Evolutionary conservation across 495 filamentous ascomycete genomes (phyloP).

Genomic region (Tetracladium marchalianum): DNA sequence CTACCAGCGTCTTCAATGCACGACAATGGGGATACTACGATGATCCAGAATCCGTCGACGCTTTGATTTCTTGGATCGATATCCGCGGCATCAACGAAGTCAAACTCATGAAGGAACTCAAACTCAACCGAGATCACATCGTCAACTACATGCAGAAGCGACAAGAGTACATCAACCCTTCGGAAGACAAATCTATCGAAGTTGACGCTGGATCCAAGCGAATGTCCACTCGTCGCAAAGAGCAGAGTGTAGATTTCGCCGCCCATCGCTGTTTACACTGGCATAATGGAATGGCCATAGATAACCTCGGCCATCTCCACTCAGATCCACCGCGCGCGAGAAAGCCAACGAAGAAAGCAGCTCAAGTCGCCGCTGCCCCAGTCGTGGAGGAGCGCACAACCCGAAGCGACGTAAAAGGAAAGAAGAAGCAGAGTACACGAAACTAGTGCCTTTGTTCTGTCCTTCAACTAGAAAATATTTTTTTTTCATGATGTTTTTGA

Average conservation of each 20-base stretch:
- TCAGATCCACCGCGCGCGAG: slow-evolving; percentile 61
- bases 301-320: slow-evolving; percentile 74
- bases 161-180: slow-evolving; percentile 54
- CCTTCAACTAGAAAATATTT: too few relatives aligned
- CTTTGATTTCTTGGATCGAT: slow-evolving; percentile 81
- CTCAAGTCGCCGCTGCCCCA: neutral
- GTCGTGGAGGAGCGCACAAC: slow-evolving; percentile 25
- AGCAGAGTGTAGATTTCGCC: slow-evolving; percentile 45
- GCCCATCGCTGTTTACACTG: slow-evolving; percentile 69
- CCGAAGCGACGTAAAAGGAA: slow-evolving; percentile 34
- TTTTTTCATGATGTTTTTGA: too few relatives aligned
- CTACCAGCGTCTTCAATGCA: slow-evolving; percentile 66
- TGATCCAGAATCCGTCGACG: slow-evolving; percentile 63
- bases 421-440: slow-evolving; percentile 35
- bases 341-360: slow-evolving; percentile 45
- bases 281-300: slow-evolving; percentile 68
- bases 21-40: slow-evolving; percentile 87
- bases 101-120: slow-evolving; percentile 77
- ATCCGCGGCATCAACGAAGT: slow-evolving; percentile 70
- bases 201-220: slow-evolving; percentile 41
- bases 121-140: slow-evolving; percentile 68
- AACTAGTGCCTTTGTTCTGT: too few relatives aligned
- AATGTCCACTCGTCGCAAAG: slow-evolving; percentile 68
- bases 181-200: slow-evolving; percentile 38
- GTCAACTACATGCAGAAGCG: slow-evolving; percentile 69